These are phyloP conservation scores for Scolecobasidium constrictum DNA, from an alignment of 2,329 filamentous ascomycete genomes.

Conservation along the genomic window DNA sequence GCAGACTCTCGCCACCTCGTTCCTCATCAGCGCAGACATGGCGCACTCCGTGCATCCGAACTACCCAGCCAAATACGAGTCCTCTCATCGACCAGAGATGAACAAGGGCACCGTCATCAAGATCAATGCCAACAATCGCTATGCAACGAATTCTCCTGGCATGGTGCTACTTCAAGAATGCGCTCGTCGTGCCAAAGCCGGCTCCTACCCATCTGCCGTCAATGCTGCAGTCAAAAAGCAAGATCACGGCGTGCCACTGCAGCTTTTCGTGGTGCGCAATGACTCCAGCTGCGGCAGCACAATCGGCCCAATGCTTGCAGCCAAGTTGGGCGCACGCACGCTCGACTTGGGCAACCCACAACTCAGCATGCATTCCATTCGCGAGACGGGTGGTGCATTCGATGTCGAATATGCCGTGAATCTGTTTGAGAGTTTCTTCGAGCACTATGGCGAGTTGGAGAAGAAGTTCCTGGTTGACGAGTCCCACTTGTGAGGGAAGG, in stretches of 20 bases:
- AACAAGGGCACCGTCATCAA: conserved; percentile 97
- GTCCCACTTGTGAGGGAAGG: conserved; percentile 31
- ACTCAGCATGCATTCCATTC: conserved; percentile 92
- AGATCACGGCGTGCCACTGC: conserved; percentile 64
- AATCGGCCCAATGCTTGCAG: conserved; percentile 92
- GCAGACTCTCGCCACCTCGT: conserved; percentile 81
- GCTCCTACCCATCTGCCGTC: conserved; percentile 24
- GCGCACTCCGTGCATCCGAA: conserved; percentile 94
- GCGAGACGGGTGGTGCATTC: conserved; percentile 79
- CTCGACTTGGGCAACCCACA: conserved; percentile 91
- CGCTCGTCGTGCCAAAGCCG: conserved; percentile 49
- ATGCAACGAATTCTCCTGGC: conserved; percentile 91
- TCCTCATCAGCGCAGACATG: conserved; percentile 96
- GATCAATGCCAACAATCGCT: conserved; percentile 93
- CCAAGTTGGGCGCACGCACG: conserved; percentile 75
- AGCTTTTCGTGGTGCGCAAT: conserved; percentile 93
- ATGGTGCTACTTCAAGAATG: conserved; percentile 88
- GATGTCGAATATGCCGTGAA: conserved; percentile 81
- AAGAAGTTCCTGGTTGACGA: conserved; percentile 73
- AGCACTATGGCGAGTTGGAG: conserved; percentile 73
- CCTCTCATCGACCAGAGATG: conserved; percentile 83
- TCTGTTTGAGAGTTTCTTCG: conserved; percentile 80
- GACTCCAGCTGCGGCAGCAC: conserved; percentile 92
- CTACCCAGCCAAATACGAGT: conserved; percentile 84
- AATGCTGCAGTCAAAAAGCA: conserved; percentile 18